Conservation (phyloP, 169 alveolate species). For the Plasmodium gallinaceum region DNA sequence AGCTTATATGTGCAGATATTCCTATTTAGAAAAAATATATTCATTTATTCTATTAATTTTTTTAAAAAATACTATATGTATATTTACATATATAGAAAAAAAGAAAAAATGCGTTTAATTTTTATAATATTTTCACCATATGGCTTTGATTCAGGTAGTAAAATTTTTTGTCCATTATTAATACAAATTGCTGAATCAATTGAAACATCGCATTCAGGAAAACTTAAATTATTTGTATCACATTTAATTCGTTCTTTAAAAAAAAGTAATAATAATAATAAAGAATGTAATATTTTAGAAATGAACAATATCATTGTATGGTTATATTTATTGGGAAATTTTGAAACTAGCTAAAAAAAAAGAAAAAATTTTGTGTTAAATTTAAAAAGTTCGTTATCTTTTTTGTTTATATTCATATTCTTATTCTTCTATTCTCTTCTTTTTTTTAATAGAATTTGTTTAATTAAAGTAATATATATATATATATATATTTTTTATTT, state of each 20-base stretch:
- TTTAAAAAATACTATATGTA: no score
- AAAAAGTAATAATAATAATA: conserved; percentile 24
- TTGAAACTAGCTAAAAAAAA: neutral
- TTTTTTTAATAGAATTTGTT: no score
- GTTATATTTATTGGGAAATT: neutral
- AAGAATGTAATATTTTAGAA: conserved; percentile 42
- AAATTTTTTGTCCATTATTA: conserved; percentile 79
- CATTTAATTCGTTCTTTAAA: conserved; percentile 46
- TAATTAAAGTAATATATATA: no score
- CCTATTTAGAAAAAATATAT: conserved; percentile 77
- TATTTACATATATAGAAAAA: neutral
- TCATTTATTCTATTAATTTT: neutral
- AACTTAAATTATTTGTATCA: conserved; percentile 19
- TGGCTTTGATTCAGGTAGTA: conserved; percentile 83
- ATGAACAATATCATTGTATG: conserved; percentile 30
- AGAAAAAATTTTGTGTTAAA: no score
- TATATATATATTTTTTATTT: no score
- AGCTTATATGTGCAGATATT: conserved; percentile 84
- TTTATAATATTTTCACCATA: conserved; percentile 61
- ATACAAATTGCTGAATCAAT: conserved; percentile 86
- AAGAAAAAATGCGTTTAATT: neutral
- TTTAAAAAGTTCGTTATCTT: no score
- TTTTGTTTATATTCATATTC: no score
- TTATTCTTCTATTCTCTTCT: no score
- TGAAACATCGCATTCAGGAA: conserved; percentile 82